phyloP scores from a whole-genome alignment of 305 asterid genomes.

The Coffea humblotiana region DNA sequence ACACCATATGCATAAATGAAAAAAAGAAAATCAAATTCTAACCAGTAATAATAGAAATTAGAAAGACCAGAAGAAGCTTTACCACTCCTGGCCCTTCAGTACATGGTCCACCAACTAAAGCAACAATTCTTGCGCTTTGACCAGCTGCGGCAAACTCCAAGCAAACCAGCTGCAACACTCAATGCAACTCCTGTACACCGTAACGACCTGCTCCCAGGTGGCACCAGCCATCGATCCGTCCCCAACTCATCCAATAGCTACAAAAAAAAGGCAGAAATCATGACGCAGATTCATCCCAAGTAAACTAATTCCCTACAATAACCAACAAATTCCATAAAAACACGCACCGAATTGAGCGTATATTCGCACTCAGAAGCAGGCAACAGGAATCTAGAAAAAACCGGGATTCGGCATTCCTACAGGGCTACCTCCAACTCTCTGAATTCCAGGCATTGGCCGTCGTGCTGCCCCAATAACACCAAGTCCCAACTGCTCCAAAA shows the following conservation, averaged over 20 bases:
- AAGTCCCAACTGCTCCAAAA: conserved; percentile 91
- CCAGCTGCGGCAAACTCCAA: conserved; percentile 79
- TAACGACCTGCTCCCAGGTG: conserved; percentile 75
- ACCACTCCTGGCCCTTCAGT: conserved; percentile 99
- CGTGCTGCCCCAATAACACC: conserved; percentile 40
- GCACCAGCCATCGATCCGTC: conserved; percentile 83
- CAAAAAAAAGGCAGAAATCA: conserved; percentile 9
- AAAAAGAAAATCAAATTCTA: neutral
- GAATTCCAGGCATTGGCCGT: conserved; percentile 52
- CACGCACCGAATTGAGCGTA: conserved; percentile 59
- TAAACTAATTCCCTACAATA: neutral
- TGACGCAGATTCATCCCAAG: neutral
- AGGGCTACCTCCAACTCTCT: conserved; percentile 61
- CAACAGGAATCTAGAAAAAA: conserved; percentile 67
- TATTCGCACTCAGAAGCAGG: conserved; percentile 94
- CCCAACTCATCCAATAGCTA: conserved; percentile 92
- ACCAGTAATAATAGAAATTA: neutral
- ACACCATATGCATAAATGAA: neutral
- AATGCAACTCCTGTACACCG: conserved; percentile 96
- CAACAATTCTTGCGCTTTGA: conserved; percentile 81
- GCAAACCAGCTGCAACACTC: conserved; percentile 90
- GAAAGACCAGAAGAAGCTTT: conserved; percentile 35
- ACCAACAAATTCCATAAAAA: conserved; percentile 12
- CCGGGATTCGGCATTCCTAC: conserved; percentile 49
- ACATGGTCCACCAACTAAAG: conserved; percentile 98